phyloP scores from a whole-genome alignment of 768 basidiomycete genomes.

The Xerocomus brunneocitrinus region DNA sequence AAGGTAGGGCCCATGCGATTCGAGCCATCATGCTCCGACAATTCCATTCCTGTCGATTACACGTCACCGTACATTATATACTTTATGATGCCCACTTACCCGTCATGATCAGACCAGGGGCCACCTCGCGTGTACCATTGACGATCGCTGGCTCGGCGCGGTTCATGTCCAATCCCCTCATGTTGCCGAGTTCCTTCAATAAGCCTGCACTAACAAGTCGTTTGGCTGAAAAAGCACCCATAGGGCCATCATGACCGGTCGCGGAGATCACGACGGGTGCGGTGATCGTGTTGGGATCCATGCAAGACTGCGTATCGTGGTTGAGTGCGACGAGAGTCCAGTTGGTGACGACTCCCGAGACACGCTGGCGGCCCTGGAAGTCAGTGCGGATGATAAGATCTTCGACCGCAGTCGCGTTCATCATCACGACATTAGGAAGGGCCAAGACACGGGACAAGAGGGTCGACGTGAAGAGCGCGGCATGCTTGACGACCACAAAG shows the following conservation, averaged over 20 bases:
- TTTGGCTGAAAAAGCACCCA: slow-evolving; percentile 81
- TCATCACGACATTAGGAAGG: slow-evolving; percentile 65
- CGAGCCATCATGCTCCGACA: slow-evolving; percentile 75
- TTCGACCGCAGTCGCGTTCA: slow-evolving; percentile 80
- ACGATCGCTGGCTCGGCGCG: slow-evolving; percentile 80
- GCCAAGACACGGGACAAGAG: slow-evolving; percentile 66
- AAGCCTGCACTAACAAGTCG: slow-evolving; percentile 72
- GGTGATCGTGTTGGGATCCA: slow-evolving; percentile 81
- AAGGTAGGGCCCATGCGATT: slow-evolving; percentile 79
- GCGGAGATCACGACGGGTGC: slow-evolving; percentile 69
- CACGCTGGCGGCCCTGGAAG: slow-evolving; percentile 37
- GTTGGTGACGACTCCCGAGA: slow-evolving; percentile 53
- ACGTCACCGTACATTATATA: background rate
- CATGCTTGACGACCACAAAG: slow-evolving; percentile 79
- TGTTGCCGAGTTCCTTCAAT: slow-evolving; percentile 69
- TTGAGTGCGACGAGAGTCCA: slow-evolving; percentile 48
- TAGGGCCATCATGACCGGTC: slow-evolving; percentile 74
- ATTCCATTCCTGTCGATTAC: slow-evolving; percentile 62
- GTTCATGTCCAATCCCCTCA: slow-evolving; percentile 78
- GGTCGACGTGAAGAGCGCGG: slow-evolving; percentile 77
- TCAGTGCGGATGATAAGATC: slow-evolving; percentile 68
- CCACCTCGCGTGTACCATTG: slow-evolving; percentile 71
- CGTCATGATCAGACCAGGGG: slow-evolving; percentile 69
- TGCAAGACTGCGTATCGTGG: slow-evolving; percentile 75
- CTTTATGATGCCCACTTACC: slow-evolving; percentile 37